phyloP scores from a whole-genome alignment of 1,284 basidiomycete species.

The Pseudozyma sp. region DNA sequence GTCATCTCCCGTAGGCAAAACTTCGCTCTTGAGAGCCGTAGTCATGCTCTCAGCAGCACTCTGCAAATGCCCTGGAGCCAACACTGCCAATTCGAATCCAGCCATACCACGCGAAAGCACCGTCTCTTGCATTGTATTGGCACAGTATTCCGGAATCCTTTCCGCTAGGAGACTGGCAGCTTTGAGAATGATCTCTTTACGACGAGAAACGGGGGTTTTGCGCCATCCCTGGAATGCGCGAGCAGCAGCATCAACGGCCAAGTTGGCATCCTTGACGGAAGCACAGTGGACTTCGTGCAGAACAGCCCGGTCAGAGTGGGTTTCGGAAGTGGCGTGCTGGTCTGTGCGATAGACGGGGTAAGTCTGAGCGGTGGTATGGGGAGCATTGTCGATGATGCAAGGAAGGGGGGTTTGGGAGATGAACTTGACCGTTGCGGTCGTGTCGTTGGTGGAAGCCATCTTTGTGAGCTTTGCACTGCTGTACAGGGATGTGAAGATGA shows the following conservation, averaged over 20 bases:
- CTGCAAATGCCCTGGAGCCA: slow-evolving; percentile 30
- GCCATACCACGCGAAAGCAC: slow-evolving; percentile 45
- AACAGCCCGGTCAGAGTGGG: slow-evolving; percentile 20
- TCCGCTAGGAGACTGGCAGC: slow-evolving; percentile 31
- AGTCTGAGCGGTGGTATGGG: slow-evolving; percentile 42
- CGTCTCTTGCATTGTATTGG: slow-evolving; percentile 45
- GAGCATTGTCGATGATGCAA: slow-evolving; percentile 60
- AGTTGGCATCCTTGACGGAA: slow-evolving; percentile 18
- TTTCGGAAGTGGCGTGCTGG: slow-evolving; percentile 10
- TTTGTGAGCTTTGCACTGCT: background rate
- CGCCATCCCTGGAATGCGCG: slow-evolving; percentile 46
- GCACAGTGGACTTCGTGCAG: slow-evolving; percentile 33
- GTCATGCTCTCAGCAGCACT: slow-evolving; percentile 34
- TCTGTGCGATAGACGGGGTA: slow-evolving; percentile 59
- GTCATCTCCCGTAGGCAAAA: slow-evolving; percentile 32
- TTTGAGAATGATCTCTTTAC: slow-evolving; percentile 50
- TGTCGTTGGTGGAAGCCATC: slow-evolving; percentile 14
- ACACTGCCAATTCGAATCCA: slow-evolving; percentile 46
- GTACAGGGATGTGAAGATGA: background rate
- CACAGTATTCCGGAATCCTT: slow-evolving; percentile 40
- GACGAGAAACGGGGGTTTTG: slow-evolving; percentile 36
- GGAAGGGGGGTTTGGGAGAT: slow-evolving; percentile 45
- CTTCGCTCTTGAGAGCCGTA: slow-evolving; percentile 38
- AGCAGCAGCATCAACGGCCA: slow-evolving; percentile 20
- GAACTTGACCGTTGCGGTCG: slow-evolving; percentile 22